Conservation (phyloP, 257 asterid species). For the Solanum chaucha region DNA sequence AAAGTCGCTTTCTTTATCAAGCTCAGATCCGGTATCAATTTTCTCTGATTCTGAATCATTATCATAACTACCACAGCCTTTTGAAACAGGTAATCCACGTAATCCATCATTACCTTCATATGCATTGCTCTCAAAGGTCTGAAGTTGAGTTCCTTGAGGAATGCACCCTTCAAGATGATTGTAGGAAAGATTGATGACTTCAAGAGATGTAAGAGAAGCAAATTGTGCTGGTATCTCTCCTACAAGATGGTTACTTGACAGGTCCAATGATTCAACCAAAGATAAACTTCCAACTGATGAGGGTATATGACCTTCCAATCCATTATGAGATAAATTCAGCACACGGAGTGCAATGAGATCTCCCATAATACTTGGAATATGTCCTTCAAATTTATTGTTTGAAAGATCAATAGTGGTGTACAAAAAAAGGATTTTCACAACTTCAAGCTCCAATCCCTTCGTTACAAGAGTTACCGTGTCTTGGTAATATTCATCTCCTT, state of each 20-base stretch:
- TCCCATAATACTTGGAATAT: background rate
- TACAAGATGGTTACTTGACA: accelerated
- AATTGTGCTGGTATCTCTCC: no score
- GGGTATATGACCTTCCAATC: background rate
- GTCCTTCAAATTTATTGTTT: background rate
- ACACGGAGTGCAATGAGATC: background rate
- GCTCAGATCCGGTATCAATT: no score
- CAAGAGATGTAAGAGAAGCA: no score
- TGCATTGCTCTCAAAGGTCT: background rate
- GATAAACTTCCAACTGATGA: background rate
- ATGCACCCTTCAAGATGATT: background rate
- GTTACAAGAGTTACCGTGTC: no score
- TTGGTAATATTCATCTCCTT: no score
- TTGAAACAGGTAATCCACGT: background rate
- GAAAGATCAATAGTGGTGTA: background rate
- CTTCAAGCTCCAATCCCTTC: no score
- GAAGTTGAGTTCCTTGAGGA: background rate
- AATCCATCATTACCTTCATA: background rate
- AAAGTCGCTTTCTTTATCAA: no score
- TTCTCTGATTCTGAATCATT: no score
- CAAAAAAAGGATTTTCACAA: no score
- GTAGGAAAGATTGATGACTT: background rate
- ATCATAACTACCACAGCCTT: background rate
- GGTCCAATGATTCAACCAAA: background rate
- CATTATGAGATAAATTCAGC: background rate